Conservation (phyloP, 495 filamentous ascomycete species). For the Pseudoneurospora amorphoporcata region DNA sequence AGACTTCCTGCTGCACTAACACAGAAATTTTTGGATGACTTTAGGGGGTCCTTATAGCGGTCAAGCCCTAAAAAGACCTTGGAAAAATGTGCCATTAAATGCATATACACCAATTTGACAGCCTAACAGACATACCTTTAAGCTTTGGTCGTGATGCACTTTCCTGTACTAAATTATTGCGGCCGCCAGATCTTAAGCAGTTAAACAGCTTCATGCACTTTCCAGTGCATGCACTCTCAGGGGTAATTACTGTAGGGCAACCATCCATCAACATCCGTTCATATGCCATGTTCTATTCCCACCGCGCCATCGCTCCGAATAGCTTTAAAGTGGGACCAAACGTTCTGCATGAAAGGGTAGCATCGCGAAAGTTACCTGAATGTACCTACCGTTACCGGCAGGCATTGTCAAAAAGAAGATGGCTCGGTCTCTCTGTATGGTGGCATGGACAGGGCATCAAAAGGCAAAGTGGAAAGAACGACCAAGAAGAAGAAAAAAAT, state of each 20-base stretch:
- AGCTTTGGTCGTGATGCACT: no score
- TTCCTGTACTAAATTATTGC: no score
- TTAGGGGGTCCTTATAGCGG: no score
- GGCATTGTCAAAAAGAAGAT: neutral
- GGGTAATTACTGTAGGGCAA: neutral
- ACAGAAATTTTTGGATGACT: no score
- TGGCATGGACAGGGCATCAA: neutral
- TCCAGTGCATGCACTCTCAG: no score
- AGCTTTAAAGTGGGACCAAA: neutral
- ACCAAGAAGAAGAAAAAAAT: neutral
- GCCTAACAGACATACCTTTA: no score
- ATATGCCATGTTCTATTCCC: neutral
- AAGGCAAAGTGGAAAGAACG: neutral
- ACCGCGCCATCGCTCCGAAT: neutral
- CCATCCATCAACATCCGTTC: neutral
- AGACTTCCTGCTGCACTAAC: no score
- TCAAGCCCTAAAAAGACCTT: no score
- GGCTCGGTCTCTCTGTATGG: neutral
- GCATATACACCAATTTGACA: no score
- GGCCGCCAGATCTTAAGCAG: no score
- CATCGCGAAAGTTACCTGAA: neutral
- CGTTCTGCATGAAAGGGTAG: neutral
- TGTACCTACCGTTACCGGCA: neutral
- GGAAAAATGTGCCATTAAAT: no score
- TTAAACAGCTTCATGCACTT: no score